Conservation (phyloP, 2,329 filamentous ascomycete genomes). For the Aspergillus japonicus region DNA sequence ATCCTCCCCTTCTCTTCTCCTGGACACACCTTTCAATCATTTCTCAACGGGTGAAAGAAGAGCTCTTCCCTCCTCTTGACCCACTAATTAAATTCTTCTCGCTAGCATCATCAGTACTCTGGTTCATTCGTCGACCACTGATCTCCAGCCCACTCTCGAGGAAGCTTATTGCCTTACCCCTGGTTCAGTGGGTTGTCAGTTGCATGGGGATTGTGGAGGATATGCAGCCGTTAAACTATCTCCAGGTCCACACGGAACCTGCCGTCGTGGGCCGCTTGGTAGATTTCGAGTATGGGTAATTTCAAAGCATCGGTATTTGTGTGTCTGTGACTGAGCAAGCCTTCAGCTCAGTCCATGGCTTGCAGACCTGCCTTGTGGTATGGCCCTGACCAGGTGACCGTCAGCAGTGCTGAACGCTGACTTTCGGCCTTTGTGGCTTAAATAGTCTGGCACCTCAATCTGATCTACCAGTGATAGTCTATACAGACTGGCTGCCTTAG, state of each 20-base stretch:
- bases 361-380: background rate
- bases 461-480: background rate
- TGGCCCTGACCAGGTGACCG: background rate
- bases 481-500: background rate
- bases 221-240: background rate
- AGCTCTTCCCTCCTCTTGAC: background rate
- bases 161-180: background rate
- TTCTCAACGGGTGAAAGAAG: background rate
- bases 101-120: background rate
- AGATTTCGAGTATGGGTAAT: conserved; percentile 1
- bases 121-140: background rate
- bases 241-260: conserved; percentile 7
- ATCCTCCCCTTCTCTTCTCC: background rate
- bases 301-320: background rate
- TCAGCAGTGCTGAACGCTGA: background rate
- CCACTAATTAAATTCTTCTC: background rate
- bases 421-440: too few species aligned
- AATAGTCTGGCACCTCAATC: background rate
- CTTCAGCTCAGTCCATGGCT: background rate
- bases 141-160: background rate
- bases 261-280: conserved; percentile 3
- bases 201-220: background rate
- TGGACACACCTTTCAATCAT: background rate
- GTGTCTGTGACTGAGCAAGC: background rate
- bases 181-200: background rate